These are phyloP conservation scores for Paraconiothyrium brasiliense DNA, from an alignment of 2,329 filamentous ascomycete genomes.

Conservation along the genomic window DNA sequence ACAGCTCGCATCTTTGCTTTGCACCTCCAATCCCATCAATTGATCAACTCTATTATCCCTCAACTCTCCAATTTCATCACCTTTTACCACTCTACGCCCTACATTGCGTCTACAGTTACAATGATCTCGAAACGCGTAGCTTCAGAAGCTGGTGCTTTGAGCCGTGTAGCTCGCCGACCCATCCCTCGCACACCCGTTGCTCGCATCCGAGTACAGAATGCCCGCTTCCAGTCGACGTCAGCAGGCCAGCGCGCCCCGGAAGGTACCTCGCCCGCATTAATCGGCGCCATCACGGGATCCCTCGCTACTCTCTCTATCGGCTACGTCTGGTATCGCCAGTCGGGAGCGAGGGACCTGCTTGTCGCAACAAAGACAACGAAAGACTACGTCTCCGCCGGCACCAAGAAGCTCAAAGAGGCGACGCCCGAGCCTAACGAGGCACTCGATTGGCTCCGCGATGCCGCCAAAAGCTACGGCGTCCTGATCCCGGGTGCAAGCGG, in stretches of 20 bases:
- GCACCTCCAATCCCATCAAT: neutral
- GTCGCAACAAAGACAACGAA: constrained; percentile 65
- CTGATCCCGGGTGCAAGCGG: constrained; percentile 76
- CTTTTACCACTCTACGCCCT: neutral
- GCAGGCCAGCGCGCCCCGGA: constrained; percentile 27
- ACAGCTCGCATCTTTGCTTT: neutral
- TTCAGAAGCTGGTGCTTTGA: constrained; percentile 41
- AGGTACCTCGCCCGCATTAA: constrained; percentile 50
- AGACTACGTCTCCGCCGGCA: constrained; percentile 67
- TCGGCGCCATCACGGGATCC: constrained; percentile 62
- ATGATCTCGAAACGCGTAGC: constrained; percentile 48
- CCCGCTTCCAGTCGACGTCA: constrained; percentile 46
- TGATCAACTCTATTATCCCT: no score
- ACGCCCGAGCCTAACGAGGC: constrained; percentile 74
- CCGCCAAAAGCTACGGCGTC: constrained; percentile 72
- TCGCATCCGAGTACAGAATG: constrained; percentile 40
- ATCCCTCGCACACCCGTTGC: constrained; percentile 35
- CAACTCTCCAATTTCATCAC: neutral
- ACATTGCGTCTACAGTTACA: neutral
- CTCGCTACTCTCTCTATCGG: constrained; percentile 57
- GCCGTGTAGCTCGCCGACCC: constrained; percentile 42
- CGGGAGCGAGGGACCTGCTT: constrained; percentile 60
- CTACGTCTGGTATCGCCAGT: constrained; percentile 65
- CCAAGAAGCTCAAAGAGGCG: constrained; percentile 67
- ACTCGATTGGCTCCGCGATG: constrained; percentile 70